These are phyloP conservation scores for Spergularia azorica DNA, from an alignment of 179 eudicot genomes.

Conservation along the genomic window DNA sequence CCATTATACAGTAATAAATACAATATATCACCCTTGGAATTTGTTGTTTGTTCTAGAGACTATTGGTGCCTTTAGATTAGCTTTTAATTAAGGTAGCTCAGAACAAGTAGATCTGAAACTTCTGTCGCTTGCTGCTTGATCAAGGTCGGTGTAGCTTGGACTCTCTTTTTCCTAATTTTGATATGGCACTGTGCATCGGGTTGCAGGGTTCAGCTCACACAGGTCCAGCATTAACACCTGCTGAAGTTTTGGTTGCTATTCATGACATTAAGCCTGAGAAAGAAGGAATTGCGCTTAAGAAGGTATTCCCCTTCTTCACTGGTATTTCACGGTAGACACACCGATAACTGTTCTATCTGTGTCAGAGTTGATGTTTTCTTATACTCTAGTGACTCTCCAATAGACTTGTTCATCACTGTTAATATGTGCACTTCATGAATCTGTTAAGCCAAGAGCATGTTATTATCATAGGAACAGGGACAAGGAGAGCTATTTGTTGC, in stretches of 20 bases:
- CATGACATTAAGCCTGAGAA: conserved; percentile 91
- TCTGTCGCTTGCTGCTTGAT: not conserved
- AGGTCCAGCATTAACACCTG: conserved; percentile 97
- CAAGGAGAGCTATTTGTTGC: not conserved
- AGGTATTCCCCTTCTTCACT: conserved; percentile 42
- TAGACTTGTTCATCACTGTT: conserved; percentile 1
- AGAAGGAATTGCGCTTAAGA: conserved; percentile 83
- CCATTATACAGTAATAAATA: not conserved
- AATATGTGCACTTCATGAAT: not conserved
- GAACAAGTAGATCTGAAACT: not conserved
- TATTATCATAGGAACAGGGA: not conserved
- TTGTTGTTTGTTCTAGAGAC: not conserved
- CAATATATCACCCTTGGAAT: not conserved
- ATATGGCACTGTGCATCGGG: conserved; percentile 16
- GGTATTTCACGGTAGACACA: not conserved
- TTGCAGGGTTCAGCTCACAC: conserved; percentile 92
- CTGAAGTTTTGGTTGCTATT: conserved; percentile 95
- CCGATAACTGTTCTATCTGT: not conserved
- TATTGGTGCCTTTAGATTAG: not conserved
- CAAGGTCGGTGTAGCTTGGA: not conserved
- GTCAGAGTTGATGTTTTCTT: not conserved
- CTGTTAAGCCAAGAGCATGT: not conserved
- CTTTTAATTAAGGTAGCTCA: not conserved
- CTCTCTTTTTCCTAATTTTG: not conserved
- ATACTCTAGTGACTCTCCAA: not conserved